phyloP scores from a whole-genome alignment of 2,329 filamentous ascomycete species.

The Colletotrichum musae region DNA sequence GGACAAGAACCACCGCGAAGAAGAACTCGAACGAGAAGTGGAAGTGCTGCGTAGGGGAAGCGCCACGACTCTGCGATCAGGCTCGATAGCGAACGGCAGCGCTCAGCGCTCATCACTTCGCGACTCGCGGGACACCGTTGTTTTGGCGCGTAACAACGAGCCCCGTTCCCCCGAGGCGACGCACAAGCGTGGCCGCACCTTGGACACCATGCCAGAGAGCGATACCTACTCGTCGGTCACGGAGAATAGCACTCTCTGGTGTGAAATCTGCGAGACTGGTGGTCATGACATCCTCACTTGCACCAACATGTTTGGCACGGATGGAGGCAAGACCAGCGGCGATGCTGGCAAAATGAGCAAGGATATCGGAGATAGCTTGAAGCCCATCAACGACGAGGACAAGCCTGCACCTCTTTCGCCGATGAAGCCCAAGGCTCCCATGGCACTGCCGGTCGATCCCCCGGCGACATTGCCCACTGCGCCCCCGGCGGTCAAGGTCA shows the following conservation, averaged over 20 bases:
- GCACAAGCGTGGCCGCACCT: slow-evolving; percentile 67
- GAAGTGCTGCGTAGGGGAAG: slow-evolving; percentile 72
- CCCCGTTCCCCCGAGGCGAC: slow-evolving; percentile 61
- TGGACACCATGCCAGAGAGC: slow-evolving; percentile 80
- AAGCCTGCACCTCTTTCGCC: slow-evolving; percentile 71
- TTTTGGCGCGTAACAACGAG: slow-evolving; percentile 68
- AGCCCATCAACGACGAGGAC: slow-evolving; percentile 57
- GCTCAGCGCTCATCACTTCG: slow-evolving; percentile 71
- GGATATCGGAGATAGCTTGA: slow-evolving; percentile 56
- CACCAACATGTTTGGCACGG: slow-evolving; percentile 84
- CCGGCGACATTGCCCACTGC: slow-evolving; percentile 45
- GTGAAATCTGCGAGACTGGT: slow-evolving; percentile 93
- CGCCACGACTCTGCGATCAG: slow-evolving; percentile 24
- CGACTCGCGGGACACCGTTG: slow-evolving; percentile 77
- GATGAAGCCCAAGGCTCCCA: slow-evolving; percentile 58
- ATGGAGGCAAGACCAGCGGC: slow-evolving; percentile 52
- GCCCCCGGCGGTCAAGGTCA: slow-evolving; percentile 60
- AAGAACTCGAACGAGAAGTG: slow-evolving; percentile 88
- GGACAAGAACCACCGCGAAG: slow-evolving; percentile 80
- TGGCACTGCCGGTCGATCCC: not conserved
- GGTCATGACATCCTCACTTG: slow-evolving; percentile 96
- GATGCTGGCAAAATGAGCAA: slow-evolving; percentile 50
- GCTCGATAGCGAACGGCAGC: slow-evolving; percentile 57
- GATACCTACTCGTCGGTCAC: slow-evolving; percentile 79
- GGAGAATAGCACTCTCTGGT: slow-evolving; percentile 85